These are phyloP conservation scores for Aspergillus sp. DNA, from an alignment of 2,329 filamentous ascomycete genomes.

Conservation along the genomic window DNA sequence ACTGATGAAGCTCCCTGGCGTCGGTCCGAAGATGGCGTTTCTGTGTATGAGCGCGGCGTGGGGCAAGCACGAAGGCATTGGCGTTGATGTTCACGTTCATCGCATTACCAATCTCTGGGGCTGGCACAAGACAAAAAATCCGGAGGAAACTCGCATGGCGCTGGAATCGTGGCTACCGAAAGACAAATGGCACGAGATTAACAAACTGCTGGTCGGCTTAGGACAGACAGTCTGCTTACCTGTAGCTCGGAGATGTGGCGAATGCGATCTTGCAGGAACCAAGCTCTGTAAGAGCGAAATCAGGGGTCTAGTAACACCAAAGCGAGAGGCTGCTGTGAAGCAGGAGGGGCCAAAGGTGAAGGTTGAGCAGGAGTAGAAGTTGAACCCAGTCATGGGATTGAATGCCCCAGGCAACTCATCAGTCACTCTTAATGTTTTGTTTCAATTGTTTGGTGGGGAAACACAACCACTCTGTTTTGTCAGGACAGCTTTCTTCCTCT, in stretches of 20 bases:
- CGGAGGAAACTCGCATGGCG: conserved; percentile 76
- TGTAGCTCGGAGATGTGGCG: conserved; percentile 76
- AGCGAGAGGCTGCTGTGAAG: conserved; percentile 28
- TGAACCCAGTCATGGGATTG: conserved; percentile 2
- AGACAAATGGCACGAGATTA: conserved; percentile 90
- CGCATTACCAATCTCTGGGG: conserved; percentile 93
- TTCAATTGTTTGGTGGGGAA: background rate
- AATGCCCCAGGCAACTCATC: background rate
- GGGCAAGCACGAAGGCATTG: conserved; percentile 74
- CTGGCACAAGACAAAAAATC: conserved; percentile 79
- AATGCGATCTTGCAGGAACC: conserved; percentile 75
- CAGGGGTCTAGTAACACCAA: conserved; percentile 62
- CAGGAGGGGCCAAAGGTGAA: conserved; percentile 23
- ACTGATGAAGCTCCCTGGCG: conserved; percentile 76
- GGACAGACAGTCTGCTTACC: conserved; percentile 86
- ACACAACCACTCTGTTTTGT: background rate
- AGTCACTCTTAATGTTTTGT: background rate
- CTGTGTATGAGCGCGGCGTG: conserved; percentile 78
- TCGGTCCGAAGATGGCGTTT: conserved; percentile 94
- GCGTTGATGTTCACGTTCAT: conserved; percentile 93
- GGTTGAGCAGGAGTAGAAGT: conserved; percentile 19
- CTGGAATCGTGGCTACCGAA: conserved; percentile 81
- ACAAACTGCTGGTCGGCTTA: conserved; percentile 81
- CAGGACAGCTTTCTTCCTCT: background rate
- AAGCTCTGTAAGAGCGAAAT: conserved; percentile 77